Evolutionary conservation across 2,329 filamentous ascomycete genomes (phyloP).

Genomic region (Beauveria asiatica): DNA sequence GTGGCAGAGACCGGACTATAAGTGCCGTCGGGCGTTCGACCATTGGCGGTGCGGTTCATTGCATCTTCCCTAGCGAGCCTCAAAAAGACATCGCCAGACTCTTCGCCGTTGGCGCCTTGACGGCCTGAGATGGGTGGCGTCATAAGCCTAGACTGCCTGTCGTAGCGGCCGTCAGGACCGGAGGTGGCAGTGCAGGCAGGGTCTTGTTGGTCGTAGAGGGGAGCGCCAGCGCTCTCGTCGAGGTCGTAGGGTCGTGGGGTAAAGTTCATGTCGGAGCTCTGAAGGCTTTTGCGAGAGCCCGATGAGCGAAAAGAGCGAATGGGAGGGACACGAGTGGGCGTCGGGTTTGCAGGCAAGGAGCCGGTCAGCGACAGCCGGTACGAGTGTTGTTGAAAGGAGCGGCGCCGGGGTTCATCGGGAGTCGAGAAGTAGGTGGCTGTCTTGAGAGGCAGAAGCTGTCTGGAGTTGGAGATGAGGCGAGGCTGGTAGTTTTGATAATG

Average conservation of each 20-base stretch:
- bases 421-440: conserved; percentile 28
- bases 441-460: conserved; percentile 40
- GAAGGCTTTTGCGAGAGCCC: conserved; percentile 46
- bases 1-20: conserved; percentile 37
- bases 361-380: conserved; percentile 34
- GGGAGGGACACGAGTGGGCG: conserved; percentile 38
- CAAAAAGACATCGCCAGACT: conserved; percentile 51
- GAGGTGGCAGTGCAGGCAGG: conserved; percentile 29
- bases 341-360: conserved; percentile 24
- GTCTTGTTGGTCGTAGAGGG: conserved; percentile 39
- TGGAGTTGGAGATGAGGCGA: conserved; percentile 27
- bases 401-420: conserved; percentile 40
- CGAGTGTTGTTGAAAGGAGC: conserved; percentile 35
- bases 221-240: conserved; percentile 34
- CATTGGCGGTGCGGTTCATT: conserved; percentile 28
- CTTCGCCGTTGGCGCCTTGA: conserved; percentile 35
- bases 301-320: conserved; percentile 50
- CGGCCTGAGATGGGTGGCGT: conserved; percentile 33
- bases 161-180: conserved; percentile 37
- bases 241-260: conserved; percentile 35
- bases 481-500: conserved; percentile 14
- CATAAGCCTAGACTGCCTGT: conserved; percentile 23
- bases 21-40: conserved; percentile 24
- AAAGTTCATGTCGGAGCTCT: conserved; percentile 44
- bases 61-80: conserved; percentile 49